Evolutionary conservation across 129 eudicot genomes (phyloP), one percentile per base, ranked within the genome.

Genomic region (Kitagawia praeruptora): DNA sequence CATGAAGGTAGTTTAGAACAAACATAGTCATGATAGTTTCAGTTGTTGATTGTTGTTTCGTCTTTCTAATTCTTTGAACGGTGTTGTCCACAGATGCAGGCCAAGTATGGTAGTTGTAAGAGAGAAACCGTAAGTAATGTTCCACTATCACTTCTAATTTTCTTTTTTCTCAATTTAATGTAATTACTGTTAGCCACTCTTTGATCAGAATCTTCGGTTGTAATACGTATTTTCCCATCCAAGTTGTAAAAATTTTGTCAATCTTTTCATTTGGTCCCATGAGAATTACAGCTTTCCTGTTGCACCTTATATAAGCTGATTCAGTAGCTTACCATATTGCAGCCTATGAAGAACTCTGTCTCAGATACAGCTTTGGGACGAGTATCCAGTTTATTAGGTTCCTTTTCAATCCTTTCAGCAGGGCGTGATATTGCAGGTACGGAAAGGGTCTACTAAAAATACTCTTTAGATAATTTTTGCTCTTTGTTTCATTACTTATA

Each of bases 51-150:
- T 9, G 34, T 61, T n/a, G n/a, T 27, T 5, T 49, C 45, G 28
- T 34, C 54, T 58, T 47, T 64, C 75, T 90, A 79, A 90, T 77
- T 14, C 82, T 76, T 37, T 63, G 72, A 31, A 51, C 75, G 12
- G 39, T 66, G 78, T 76, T 81, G 70, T 74, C 70, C 21, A 44
- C 93, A 93, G 98, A 85, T 94, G 87, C 98, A 94, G 82, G 85
- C 89, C 91, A 94, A 94, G 86, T 94, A 92, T 84, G 97, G 97
- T 18, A 80, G 75, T 70, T 47, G 89, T 53, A 92, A 84, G 80
- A 91, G 85, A 80, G 93, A 91, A 72, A 56, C 90, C 41, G 98
- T 94, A 87, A 87, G 97, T 81, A 38, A 53, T 5, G 70, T 53
- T 76, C 16, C 70, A 7, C 37, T 69, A 69, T 34, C 51, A 18